Conservation (phyloP, 805 yeast species). For the Martiniozyma abietophila region DNA sequence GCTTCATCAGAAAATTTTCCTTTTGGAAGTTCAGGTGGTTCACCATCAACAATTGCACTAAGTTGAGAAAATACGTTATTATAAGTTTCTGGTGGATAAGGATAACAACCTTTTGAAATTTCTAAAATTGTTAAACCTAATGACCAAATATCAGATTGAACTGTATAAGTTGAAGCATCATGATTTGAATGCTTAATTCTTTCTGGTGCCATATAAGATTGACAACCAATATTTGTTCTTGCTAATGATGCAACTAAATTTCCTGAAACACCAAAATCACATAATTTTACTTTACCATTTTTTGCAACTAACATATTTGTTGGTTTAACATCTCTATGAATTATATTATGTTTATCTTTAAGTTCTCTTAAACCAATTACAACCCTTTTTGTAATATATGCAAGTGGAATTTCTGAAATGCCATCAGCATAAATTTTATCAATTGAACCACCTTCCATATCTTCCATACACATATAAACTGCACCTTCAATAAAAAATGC, state of each 20-base stretch:
- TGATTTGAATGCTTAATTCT: constrained; percentile 71
- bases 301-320: constrained; percentile 78
- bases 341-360: constrained; percentile 85
- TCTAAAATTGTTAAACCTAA: constrained; percentile 81
- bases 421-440: constrained; percentile 76
- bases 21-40: constrained; percentile 70
- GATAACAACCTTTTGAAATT: constrained; percentile 84
- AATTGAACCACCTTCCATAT: constrained; percentile 93
- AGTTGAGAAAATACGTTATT: constrained; percentile 86
- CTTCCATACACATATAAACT: constrained; percentile 96
- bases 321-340: constrained; percentile 95
- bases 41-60: constrained; percentile 94
- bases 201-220: constrained; percentile 98
- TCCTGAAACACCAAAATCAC: constrained; percentile 96
- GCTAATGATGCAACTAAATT: constrained; percentile 92
- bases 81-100: constrained; percentile 93
- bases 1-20: constrained; percentile 65
- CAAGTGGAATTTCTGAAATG: constrained; percentile 69
- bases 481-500: constrained; percentile 98
- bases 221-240: constrained; percentile 94
- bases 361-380: constrained; percentile 73
- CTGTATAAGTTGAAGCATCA: constrained; percentile 75
- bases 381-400: constrained; percentile 70
- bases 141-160: constrained; percentile 95
- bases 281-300: constrained; percentile 77